Percentiles rank a stretch among this genome's conserved stretches.
These are phyloP conservation scores for Rossbeevera mucosa DNA, from an alignment of 768 basidiomycete species.

Conservation along the genomic window DNA sequence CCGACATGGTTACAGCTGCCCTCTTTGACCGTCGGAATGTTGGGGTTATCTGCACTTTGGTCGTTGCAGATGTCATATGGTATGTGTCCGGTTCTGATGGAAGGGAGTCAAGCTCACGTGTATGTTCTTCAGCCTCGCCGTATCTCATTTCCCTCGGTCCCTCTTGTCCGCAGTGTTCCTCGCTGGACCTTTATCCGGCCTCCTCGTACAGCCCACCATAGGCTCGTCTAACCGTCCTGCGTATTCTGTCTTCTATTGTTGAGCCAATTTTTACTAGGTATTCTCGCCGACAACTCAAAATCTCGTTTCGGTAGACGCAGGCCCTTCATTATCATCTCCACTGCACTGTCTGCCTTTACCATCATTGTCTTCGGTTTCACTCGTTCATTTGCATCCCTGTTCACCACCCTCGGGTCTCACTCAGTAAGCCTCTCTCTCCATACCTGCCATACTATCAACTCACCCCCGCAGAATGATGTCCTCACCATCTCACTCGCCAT, in stretches of 20 bases:
- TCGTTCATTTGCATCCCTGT: slow-evolving; percentile 53
- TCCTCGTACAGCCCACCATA: slow-evolving; percentile 88
- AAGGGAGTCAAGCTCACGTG: background rate
- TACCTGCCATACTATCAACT: background rate
- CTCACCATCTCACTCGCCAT: slow-evolving; percentile 79
- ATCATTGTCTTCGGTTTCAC: slow-evolving; percentile 86
- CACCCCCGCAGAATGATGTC: slow-evolving; percentile 46
- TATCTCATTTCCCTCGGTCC: slow-evolving; percentile 88
- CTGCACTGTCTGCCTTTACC: slow-evolving; percentile 59
- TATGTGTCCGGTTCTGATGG: background rate
- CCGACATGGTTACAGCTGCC: slow-evolving; percentile 67
- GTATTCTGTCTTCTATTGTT: background rate
- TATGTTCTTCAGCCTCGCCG: slow-evolving; percentile 53
- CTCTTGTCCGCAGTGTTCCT: slow-evolving; percentile 91
- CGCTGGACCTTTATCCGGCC: slow-evolving; percentile 85
- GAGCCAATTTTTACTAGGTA: slow-evolving; percentile 32
- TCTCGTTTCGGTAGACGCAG: slow-evolving; percentile 81
- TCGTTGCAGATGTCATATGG: slow-evolving; percentile 94
- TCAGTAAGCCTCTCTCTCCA: slow-evolving; percentile 29
- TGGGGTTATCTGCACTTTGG: slow-evolving; percentile 90
- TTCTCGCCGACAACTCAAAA: slow-evolving; percentile 78
- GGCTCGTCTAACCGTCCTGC: slow-evolving; percentile 37
- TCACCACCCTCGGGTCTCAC: slow-evolving; percentile 33
- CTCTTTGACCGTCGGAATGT: slow-evolving; percentile 67
- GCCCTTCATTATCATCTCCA: slow-evolving; percentile 78